phyloP scores from a whole-genome alignment of 208 protist species.

The Crithidia sp. region DNA sequence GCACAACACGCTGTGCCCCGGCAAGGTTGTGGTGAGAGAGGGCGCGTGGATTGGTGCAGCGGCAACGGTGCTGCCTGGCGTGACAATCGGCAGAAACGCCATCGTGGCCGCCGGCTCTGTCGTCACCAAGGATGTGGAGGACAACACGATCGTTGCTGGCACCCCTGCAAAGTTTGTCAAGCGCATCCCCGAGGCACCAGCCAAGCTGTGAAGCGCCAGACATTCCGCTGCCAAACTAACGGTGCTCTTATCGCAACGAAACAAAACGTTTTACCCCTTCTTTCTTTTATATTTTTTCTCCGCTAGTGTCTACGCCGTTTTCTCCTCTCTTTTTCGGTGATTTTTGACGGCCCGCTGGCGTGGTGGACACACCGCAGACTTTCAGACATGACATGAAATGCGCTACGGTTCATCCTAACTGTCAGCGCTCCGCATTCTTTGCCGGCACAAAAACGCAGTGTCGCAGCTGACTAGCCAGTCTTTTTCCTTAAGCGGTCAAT shows the following conservation, averaged over 20 bases:
- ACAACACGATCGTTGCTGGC: constrained; percentile 74
- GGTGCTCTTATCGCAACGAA: not conserved
- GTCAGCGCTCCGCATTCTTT: no score
- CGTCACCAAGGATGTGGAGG: constrained; percentile 80
- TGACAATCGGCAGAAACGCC: constrained; percentile 72
- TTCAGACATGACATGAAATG: constrained; percentile 18
- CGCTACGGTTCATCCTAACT: not conserved
- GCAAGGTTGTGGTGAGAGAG: constrained; percentile 54
- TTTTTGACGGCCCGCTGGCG: not conserved
- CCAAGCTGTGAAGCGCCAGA: not conserved
- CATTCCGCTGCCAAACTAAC: not conserved
- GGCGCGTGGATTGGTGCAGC: constrained; percentile 71
- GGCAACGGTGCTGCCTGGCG: constrained; percentile 63
- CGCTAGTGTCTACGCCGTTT: not conserved
- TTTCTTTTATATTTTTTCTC: constrained; percentile 12
- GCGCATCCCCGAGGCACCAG: constrained; percentile 8
- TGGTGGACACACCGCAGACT: constrained; percentile 1
- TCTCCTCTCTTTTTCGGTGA: not conserved
- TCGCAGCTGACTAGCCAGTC: no score
- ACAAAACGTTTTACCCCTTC: not conserved
- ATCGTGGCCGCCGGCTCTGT: constrained; percentile 83
- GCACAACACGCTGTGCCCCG: constrained; percentile 36
- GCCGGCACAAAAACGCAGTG: no score
- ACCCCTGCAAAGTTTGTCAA: constrained; percentile 67
- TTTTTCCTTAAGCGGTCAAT: no score